Base-by-base conservation (phyloP, 202 grass and related monocot genomes). In the Bolboschoenoplectus hybrid region DNA sequence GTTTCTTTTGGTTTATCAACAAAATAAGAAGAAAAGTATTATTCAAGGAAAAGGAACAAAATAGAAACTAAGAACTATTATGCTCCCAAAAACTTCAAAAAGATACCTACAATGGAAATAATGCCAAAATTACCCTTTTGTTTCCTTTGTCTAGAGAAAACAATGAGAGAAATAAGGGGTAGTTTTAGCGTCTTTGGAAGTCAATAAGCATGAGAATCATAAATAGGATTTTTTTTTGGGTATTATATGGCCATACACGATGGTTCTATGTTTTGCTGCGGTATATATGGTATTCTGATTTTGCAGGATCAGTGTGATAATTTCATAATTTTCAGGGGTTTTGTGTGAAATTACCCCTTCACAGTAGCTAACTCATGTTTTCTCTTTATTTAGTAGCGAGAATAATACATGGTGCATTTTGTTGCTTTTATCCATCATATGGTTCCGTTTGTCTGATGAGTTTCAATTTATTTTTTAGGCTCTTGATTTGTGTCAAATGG, bases 401-500 rank as follows among this genome's bases (percentile, higher is more conserved):
- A 79, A 40, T 50, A 47, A 40, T n/a, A 58, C 13, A 40, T 58
- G 2, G 7, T 4, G 53, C 32, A 79, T 41, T 53, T 75, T 71
- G 39, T 46, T 55, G 52, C 3, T 55, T 55, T 55, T 26, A 55
- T 55, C 52, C 52, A 55, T 67, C 53, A n/a, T 58, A 41, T 19
- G 0, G 16, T 7, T 58, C 35, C 14, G 17, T 58, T 79, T 60
- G 13, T 40, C 7, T 67, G 38, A 84, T 69, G 14, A 19, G 17
- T 46, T 65, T 82, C 9, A 65, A 67, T 66, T 61, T 62, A 16
- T 66, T 61, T 53, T 40, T 47, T 64, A 49, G 60, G 57, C 5
- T 55, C 12, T 67, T 68, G 66, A 84, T 53, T 70, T 68, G 66
- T 38, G 66, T 84, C 63, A 70, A 56, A 84, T 84, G 81, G 81